These are phyloP conservation scores for Penicillium sp. DNA, from an alignment of 2,329 filamentous ascomycete species.

Conservation along the genomic window DNA sequence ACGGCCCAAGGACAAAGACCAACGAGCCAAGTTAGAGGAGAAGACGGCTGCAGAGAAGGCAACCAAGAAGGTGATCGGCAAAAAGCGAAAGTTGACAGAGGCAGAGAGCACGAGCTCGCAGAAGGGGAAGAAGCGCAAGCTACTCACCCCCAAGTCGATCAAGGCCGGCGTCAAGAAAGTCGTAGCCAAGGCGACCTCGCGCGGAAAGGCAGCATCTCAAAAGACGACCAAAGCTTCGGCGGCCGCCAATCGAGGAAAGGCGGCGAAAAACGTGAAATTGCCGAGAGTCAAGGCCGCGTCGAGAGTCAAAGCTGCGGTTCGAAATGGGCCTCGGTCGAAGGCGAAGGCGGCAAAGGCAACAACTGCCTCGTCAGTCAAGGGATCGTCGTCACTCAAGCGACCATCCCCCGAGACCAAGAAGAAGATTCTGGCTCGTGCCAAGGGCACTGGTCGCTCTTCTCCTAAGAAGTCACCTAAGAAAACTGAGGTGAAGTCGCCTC, in stretches of 20 bases:
- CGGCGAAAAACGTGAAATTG: conserved; percentile 29
- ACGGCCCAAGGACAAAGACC: conserved; percentile 52
- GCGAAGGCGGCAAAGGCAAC: conserved; percentile 16
- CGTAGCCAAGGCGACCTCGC: conserved; percentile 17
- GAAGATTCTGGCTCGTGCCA: conserved; percentile 28
- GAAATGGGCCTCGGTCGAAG: conserved; percentile 9
- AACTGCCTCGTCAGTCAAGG: conserved; percentile 20
- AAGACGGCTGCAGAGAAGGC: conserved; percentile 22
- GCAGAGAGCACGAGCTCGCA: conserved; percentile 30
- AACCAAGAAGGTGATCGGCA: conserved; percentile 21
- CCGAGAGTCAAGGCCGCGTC: conserved; percentile 32
- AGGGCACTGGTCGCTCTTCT: conserved; percentile 14
- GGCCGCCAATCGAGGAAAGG: conserved; percentile 5
- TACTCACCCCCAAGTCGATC: conserved; percentile 30
- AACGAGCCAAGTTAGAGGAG: conserved; percentile 35
- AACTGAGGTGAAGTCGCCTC: conserved; percentile 11
- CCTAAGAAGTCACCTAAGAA: conserved; percentile 18
- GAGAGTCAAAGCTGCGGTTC: conserved; percentile 29
- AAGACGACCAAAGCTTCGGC: conserved; percentile 17
- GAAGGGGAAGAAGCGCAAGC: conserved; percentile 36
- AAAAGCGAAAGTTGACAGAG: conserved; percentile 38
- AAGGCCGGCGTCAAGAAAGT: conserved; percentile 36
- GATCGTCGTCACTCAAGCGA: conserved; percentile 28
- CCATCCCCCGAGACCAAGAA: conserved; percentile 34
- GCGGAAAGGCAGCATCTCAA: conserved; percentile 23